Evolutionary conservation across 768 basidiomycete species (phyloP).

Genomic region (Mycena vulgaris): DNA sequence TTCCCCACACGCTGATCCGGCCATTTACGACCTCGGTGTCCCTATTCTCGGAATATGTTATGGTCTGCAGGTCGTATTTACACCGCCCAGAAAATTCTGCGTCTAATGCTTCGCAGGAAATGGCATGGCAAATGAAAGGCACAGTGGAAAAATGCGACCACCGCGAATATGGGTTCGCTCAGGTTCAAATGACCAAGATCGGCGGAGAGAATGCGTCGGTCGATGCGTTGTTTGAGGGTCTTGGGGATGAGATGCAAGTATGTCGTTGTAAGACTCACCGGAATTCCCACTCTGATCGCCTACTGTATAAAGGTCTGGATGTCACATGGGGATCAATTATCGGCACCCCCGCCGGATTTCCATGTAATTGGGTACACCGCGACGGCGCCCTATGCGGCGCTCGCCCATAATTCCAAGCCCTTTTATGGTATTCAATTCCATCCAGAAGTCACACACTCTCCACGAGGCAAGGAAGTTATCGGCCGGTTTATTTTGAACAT

Average conservation of each 20-base stretch:
- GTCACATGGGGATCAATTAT: constrained; percentile 98
- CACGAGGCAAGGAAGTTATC: constrained; percentile 91
- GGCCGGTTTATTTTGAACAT: constrained; percentile 87
- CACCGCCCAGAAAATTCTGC: neutral
- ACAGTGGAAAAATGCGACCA: constrained; percentile 89
- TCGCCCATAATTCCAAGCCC: constrained; percentile 91
- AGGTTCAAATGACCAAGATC: constrained; percentile 79
- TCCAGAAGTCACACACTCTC: constrained; percentile 97
- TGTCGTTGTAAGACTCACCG: constrained; percentile 27
- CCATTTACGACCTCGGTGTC: constrained; percentile 88
- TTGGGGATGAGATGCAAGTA: constrained; percentile 94
- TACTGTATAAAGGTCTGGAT: constrained; percentile 97
- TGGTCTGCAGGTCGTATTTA: constrained; percentile 84
- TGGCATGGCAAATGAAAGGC: constrained; percentile 90
- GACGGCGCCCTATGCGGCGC: constrained; percentile 92
- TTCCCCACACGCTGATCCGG: constrained; percentile 95
- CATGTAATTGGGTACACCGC: constrained; percentile 89
- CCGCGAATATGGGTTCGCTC: constrained; percentile 96
- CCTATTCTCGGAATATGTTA: constrained; percentile 98
- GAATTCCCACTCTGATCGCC: constrained; percentile 4
- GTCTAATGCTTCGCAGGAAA: constrained; percentile 72
- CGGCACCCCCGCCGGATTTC: constrained; percentile 85
- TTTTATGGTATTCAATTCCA: constrained; percentile 99
- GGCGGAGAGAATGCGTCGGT: constrained; percentile 64
- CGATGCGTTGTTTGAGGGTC: constrained; percentile 87